Evolutionary conservation across 179 eudicot genomes (phyloP).

Genomic region (Spergularia azorica): DNA sequence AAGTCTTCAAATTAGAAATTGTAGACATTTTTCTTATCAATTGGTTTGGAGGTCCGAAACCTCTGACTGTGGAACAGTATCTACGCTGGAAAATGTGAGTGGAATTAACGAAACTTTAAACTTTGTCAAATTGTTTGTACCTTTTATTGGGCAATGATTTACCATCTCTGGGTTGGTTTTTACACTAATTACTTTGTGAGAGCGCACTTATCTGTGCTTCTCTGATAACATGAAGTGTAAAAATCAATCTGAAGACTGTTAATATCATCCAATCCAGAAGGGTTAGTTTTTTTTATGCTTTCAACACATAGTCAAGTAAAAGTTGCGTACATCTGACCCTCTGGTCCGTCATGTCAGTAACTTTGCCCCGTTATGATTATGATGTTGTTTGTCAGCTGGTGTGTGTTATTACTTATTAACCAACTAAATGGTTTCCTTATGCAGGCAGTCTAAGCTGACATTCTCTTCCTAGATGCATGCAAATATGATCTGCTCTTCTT

Average conservation of each 20-base stretch:
- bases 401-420: background rate
- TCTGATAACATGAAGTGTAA: too few relatives aligned
- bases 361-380: background rate
- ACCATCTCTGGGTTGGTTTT: too few relatives aligned
- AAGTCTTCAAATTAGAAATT: constrained; percentile 65
- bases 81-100: constrained; percentile 63
- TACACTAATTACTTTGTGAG: too few relatives aligned
- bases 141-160: too few relatives aligned
- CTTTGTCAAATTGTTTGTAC: too few relatives aligned
- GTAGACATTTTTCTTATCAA: constrained; percentile 75
- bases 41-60: constrained; percentile 88
- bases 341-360: too few relatives aligned
- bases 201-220: too few relatives aligned
- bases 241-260: too few relatives aligned
- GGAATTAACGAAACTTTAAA: background rate
- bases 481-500: background rate
- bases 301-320: too few relatives aligned
- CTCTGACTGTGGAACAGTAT: constrained; percentile 82
- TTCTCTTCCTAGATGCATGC: constrained; percentile 6
- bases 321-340: too few relatives aligned
- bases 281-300: too few relatives aligned
- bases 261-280: too few relatives aligned
- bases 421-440: constrained; percentile 2
- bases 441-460: constrained; percentile 22
- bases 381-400: background rate